Conservation (phyloP, 768 basidiomycete genomes). For the Hysterangium stoloniferum region DNA sequence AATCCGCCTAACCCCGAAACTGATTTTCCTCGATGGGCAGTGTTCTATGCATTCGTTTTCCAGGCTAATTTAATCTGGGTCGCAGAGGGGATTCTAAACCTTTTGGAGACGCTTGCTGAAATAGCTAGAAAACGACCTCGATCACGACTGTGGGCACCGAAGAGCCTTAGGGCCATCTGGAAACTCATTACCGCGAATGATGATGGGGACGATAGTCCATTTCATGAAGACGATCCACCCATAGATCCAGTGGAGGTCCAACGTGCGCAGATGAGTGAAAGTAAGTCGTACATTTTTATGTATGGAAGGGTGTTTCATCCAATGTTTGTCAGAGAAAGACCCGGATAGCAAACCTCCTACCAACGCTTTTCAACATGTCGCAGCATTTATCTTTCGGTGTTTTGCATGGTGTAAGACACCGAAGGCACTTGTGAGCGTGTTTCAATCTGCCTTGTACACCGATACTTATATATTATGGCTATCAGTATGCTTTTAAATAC, state of each 20-base stretch:
- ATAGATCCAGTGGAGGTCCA: conserved; percentile 9
- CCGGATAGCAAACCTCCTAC: conserved; percentile 42
- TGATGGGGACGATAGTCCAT: conserved; percentile 18
- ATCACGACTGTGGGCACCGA: conserved; percentile 44
- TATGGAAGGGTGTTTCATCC: neutral
- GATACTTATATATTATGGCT: neutral
- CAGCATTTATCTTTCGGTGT: conserved; percentile 26
- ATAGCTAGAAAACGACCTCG: conserved; percentile 30
- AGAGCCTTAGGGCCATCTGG: conserved; percentile 30
- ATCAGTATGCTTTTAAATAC: conserved; percentile 46
- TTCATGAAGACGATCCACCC: conserved; percentile 22
- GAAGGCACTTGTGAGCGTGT: conserved; percentile 29
- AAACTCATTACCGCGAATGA: conserved; percentile 21
- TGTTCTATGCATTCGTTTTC: conserved; percentile 46
- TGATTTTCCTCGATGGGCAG: conserved; percentile 27
- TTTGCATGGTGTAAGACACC: conserved; percentile 36
- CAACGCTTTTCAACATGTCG: conserved; percentile 34
- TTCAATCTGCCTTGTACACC: neutral
- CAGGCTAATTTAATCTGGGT: conserved; percentile 35
- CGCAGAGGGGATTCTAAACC: conserved; percentile 27
- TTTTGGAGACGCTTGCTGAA: conserved; percentile 30
- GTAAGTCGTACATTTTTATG: neutral
- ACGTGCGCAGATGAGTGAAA: conserved; percentile 20
- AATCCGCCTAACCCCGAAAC: conserved; percentile 20
- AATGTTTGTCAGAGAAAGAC: conserved; percentile 26